Evolutionary conservation across 495 filamentous ascomycete genomes (phyloP).

Genomic region (Tuber brumale): DNA sequence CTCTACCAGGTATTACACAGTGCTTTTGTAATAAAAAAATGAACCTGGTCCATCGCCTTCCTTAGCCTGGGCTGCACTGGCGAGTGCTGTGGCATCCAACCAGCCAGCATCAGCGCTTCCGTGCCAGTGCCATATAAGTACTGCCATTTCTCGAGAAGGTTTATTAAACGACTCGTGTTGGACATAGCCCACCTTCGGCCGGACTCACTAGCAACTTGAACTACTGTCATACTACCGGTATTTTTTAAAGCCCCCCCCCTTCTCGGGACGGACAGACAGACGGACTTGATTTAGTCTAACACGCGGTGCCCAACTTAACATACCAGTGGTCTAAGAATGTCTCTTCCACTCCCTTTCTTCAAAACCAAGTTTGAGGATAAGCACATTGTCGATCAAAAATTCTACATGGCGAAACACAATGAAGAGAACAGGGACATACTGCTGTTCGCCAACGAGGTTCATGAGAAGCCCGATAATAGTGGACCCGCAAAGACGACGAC

Average conservation of each 20-base stretch:
- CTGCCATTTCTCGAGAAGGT: not conserved
- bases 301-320: not conserved
- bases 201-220: not conserved
- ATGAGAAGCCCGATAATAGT: not conserved
- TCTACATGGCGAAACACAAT: not conserved
- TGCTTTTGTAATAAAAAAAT: not conserved
- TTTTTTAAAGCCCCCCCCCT: not conserved
- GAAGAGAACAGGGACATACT: slow-evolving; percentile 1
- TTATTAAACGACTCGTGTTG: not conserved
- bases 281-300: not conserved
- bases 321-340: not conserved
- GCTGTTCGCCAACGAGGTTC: not conserved
- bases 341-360: slow-evolving; percentile 1
- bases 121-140: not conserved
- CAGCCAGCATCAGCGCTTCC: not conserved
- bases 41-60: not conserved
- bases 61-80: not conserved
- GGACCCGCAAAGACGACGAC: not conserved
- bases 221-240: not conserved
- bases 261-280: not conserved
- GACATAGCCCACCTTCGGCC: not conserved
- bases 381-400: slow-evolving; percentile 1
- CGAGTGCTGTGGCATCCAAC: not conserved
- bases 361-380: not conserved
- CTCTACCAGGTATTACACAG: no score